A percentile compares a stretch with the other conserved stretches of the same genome.
These are phyloP conservation scores for Syzygium grande DNA, from an alignment of 345 rosid species.

Conservation along the genomic window DNA sequence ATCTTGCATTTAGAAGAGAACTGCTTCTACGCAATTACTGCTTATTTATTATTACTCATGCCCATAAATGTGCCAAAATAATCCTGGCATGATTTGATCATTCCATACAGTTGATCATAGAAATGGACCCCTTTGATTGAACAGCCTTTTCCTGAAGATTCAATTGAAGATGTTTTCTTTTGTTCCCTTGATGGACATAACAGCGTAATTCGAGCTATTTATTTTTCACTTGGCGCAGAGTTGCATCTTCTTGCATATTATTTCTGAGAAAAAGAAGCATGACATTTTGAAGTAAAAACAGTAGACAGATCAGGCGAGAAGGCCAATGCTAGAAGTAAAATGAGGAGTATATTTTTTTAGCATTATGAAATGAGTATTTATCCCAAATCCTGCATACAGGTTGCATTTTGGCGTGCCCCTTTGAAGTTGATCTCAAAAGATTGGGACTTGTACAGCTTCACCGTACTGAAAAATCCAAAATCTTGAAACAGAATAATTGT, in stretches of 20 bases:
- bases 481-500: neutral
- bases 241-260: neutral
- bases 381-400: neutral
- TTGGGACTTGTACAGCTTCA: neutral
- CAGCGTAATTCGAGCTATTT: neutral
- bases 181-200: neutral
- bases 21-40: neutral
- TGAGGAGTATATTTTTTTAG: neutral
- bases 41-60: neutral
- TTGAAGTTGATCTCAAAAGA: neutral
- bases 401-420: neutral
- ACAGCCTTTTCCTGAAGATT: neutral
- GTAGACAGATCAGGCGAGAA: neutral
- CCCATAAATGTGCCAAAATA: neutral
- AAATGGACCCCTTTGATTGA: neutral
- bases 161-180: neutral
- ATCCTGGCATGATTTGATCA: neutral
- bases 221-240: neutral
- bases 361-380: neutral
- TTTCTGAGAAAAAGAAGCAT: neutral
- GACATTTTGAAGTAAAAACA: neutral
- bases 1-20: neutral
- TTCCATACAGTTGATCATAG: neutral
- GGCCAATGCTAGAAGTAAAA: neutral
- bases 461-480: neutral